phyloP scores from a whole-genome alignment of 495 filamentous ascomycete species.

The Podospora fimiseda region DNA sequence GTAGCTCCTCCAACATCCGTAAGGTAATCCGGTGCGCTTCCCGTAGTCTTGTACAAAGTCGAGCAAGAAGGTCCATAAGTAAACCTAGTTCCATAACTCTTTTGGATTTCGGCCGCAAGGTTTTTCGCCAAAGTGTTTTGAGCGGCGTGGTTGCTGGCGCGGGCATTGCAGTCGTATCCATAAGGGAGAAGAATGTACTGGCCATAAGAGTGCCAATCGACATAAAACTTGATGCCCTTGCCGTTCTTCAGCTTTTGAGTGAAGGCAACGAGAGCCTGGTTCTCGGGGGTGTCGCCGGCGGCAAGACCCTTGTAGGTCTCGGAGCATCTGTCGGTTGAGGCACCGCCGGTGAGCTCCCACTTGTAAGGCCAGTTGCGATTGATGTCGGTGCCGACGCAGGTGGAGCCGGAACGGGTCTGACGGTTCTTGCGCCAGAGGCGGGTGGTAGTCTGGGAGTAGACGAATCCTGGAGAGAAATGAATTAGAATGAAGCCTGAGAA shows the following conservation, averaged over 20 bases:
- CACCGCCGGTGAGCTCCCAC: slow-evolving; percentile 44
- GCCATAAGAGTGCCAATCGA: slow-evolving; percentile 56
- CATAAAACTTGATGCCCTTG: slow-evolving; percentile 51
- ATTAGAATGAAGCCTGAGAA: not conserved
- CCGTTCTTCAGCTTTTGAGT: slow-evolving; percentile 31
- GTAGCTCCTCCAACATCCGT: slow-evolving; percentile 45
- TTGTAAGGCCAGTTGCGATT: slow-evolving; percentile 59
- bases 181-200: slow-evolving; percentile 38
- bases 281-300: slow-evolving; percentile 46
- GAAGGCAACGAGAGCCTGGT: slow-evolving; percentile 35
- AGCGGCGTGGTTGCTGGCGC: slow-evolving; percentile 40
- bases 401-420: slow-evolving; percentile 34
- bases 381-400: slow-evolving; percentile 53
- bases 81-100: slow-evolving; percentile 42
- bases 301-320: slow-evolving; percentile 49
- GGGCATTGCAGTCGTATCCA: slow-evolving; percentile 33
- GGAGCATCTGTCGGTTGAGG: slow-evolving; percentile 47
- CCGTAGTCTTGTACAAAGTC: slow-evolving; percentile 55
- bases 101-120: slow-evolving; percentile 37
- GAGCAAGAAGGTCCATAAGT: slow-evolving; percentile 50
- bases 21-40: slow-evolving; percentile 49
- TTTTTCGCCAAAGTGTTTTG: slow-evolving; percentile 38
- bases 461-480: slow-evolving; percentile 39
- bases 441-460: slow-evolving; percentile 53
- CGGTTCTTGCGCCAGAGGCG: slow-evolving; percentile 63